Conservation (phyloP, 2,329 filamentous ascomycete species). For the Sporothrix curviconia region DNA sequence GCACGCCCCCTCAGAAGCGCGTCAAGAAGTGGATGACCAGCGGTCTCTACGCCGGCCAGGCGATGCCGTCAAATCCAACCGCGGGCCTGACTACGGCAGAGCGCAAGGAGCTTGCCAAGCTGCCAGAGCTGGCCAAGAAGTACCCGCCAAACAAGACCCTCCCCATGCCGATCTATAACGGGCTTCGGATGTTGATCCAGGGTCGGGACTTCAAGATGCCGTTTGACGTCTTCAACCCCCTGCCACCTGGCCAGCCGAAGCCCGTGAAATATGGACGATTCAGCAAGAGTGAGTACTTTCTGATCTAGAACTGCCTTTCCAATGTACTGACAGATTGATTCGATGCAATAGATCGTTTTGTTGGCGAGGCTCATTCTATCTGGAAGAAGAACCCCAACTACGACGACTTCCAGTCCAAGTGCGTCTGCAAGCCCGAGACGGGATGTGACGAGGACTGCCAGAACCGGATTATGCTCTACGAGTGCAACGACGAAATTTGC, state of each 20-base stretch:
- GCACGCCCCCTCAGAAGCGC: conserved; percentile 37
- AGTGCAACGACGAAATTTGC: conserved; percentile 89
- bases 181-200: conserved; percentile 61
- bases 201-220: conserved; percentile 83
- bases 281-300: conserved; percentile 66
- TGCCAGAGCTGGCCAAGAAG: conserved; percentile 41
- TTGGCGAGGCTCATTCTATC: conserved; percentile 70
- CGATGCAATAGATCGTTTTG: conserved; percentile 65
- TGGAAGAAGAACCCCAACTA: conserved; percentile 76
- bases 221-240: conserved; percentile 81
- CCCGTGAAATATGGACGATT: conserved; percentile 89
- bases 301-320: not conserved
- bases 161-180: conserved; percentile 73
- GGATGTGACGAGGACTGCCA: conserved; percentile 87
- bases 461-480: conserved; percentile 94
- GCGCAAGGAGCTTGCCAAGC: conserved; percentile 44
- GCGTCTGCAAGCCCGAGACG: conserved; percentile 68
- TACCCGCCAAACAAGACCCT: conserved; percentile 51
- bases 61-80: conserved; percentile 41
- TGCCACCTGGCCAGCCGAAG: conserved; percentile 79
- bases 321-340: not conserved
- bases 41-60: conserved; percentile 83
- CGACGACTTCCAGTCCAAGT: conserved; percentile 68
- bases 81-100: conserved; percentile 44
- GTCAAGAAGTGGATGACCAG: conserved; percentile 73